Conservation (phyloP, 345 rosid genomes). For the Excoecaria cochinchinensis region DNA sequence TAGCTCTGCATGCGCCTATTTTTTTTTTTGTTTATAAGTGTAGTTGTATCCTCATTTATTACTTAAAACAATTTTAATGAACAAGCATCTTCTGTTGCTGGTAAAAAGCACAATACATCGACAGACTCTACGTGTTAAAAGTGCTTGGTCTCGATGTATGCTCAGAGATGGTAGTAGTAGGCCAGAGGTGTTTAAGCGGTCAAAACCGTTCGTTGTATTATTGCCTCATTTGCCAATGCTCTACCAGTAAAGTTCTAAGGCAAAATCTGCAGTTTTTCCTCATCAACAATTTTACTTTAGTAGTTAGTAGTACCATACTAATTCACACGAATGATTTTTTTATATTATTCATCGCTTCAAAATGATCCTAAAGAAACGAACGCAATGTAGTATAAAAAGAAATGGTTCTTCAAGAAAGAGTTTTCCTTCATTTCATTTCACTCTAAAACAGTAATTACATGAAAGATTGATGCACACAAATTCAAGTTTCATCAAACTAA, state of each 20-base stretch:
- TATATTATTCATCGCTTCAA: neutral
- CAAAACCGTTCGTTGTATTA: too few relatives aligned
- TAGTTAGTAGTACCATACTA: neutral
- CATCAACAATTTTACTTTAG: neutral
- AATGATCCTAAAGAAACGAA: neutral
- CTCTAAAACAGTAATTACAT: neutral
- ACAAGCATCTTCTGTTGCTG: constrained; percentile 80
- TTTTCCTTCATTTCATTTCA: neutral
- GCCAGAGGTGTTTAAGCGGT: too few relatives aligned
- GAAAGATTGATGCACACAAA: neutral
- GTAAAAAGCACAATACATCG: constrained; percentile 69
- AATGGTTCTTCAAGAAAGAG: neutral
- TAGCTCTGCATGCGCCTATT: constrained; percentile 11
- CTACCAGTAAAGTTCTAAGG: neutral
- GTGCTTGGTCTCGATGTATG: constrained; percentile 92
- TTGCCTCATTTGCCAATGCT: neutral
- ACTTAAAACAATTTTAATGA: neutral
- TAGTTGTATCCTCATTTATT: neutral
- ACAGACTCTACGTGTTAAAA: constrained; percentile 80
- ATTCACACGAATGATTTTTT: neutral
- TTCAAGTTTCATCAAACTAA: neutral
- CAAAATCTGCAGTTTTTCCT: neutral
- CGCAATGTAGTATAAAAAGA: neutral
- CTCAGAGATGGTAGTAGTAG: constrained; percentile 80
- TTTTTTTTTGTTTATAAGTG: neutral